Conservation (phyloP, 2,329 filamentous ascomycete genomes). For the Arachnopeziza araneosa region DNA sequence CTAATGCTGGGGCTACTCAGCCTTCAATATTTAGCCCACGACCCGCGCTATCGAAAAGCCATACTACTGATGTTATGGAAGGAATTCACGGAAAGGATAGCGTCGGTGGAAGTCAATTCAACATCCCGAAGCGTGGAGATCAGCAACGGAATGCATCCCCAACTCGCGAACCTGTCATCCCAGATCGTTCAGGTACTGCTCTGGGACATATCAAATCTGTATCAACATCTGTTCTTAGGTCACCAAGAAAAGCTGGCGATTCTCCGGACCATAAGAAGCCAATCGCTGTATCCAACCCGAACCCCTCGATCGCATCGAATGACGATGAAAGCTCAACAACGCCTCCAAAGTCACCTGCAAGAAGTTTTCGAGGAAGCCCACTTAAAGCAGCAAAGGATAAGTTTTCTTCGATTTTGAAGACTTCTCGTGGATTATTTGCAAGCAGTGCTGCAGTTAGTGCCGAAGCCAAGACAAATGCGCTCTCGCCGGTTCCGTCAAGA, state of each 20-base stretch:
- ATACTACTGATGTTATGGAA: slow-evolving; percentile 58
- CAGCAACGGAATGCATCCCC: slow-evolving; percentile 29
- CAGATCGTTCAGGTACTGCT: slow-evolving; percentile 27
- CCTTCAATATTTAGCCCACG: slow-evolving; percentile 39
- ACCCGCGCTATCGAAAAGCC: slow-evolving; percentile 52
- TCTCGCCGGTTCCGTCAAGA: slow-evolving; percentile 48
- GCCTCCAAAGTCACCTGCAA: slow-evolving; percentile 48
- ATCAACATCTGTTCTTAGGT: slow-evolving; percentile 54
- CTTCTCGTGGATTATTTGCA: slow-evolving; percentile 78
- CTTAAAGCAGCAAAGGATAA: slow-evolving; percentile 90
- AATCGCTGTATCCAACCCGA: slow-evolving; percentile 53
- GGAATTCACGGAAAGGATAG: slow-evolving; percentile 44
- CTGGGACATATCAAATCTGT: slow-evolving; percentile 55
- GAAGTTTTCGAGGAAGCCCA: slow-evolving; percentile 64
- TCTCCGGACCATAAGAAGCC: slow-evolving; percentile 47
- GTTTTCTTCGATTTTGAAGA: slow-evolving; percentile 83
- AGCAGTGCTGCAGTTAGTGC: slow-evolving; percentile 64
- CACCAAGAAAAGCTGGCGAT: slow-evolving; percentile 38
- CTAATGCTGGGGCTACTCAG: slow-evolving; percentile 28
- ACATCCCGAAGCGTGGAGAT: slow-evolving; percentile 37
- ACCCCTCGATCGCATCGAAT: slow-evolving; percentile 48
- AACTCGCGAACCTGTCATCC: slow-evolving; percentile 24
- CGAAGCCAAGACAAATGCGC: slow-evolving; percentile 52
- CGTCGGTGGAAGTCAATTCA: slow-evolving; percentile 43
- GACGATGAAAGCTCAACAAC: slow-evolving; percentile 18